Base-by-base conservation (phyloP, 176 grass and related monocot species). In the Zoysia japonica region DNA sequence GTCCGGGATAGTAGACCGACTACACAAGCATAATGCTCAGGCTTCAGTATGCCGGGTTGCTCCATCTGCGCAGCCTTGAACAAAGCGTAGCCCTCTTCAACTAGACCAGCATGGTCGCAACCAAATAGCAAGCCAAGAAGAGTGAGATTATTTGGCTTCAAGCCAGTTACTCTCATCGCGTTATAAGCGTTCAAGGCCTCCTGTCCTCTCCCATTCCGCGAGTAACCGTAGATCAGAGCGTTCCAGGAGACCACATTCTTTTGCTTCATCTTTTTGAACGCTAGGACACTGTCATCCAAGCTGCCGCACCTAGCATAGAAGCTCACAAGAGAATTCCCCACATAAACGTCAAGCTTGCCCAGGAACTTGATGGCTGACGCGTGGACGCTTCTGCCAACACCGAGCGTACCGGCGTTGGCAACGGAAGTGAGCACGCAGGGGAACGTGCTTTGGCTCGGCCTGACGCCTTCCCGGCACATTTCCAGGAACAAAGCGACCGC, bases 231-330 rank as follows among this genome's bases (percentile, higher is more conserved):
- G 72, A 97, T 93, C 40, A 97, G 42, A 0, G 88, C 82, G 11
- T 89, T 97, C 89, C 94, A 97, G 47, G 91, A 90, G 45, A 97
- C 87, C 13, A 84, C 76, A 6, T 90, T 97, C 83, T 64, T 97
- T 6, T 16, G 63, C 67, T 72, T 47, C 0, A 89, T 85, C 60
- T 60, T 85, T 47, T 70, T 72, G 63, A 97, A 97, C 2, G 65
- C 91, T 28, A 87, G 60, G 47, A 94, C 47, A 73, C 94, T 83
- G n/a, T 97, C 91, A 38, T 92, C 89, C 74, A 97, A 71, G 68
- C 88, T 80, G 11, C 91, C 87, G 5, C 94, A 97, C 61, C 85
- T 94, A 8, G 94, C 89, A 35, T 94, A 97, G 86, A 90, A 94
- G 69, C 79, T 97, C 48, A 94, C 83, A 51, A 97, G 80, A 49